Percentiles rank a stretch among this genome's conserved stretches.
phyloP scores from a whole-genome alignment of 352 stramenopile genomes.

The Pelagophyceae sp. region DNA sequence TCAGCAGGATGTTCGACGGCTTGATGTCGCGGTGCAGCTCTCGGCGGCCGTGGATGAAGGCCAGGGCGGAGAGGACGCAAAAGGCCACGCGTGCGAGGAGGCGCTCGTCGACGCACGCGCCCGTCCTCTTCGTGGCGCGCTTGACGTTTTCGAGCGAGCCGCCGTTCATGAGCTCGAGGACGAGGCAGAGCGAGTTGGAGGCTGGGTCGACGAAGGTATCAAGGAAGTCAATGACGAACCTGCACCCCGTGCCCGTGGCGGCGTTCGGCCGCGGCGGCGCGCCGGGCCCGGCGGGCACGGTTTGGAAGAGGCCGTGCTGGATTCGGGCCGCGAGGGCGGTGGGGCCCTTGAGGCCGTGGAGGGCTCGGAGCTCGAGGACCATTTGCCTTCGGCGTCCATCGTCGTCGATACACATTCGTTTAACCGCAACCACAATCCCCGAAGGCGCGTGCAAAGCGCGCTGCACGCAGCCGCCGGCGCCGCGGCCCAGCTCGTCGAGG shows the following conservation, averaged over 20 bases:
- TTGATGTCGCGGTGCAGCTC: constrained; percentile 48
- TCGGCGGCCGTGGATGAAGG: constrained; percentile 36
- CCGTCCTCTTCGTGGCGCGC: constrained; percentile 31
- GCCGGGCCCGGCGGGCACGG: constrained; percentile 8
- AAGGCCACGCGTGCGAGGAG: constrained; percentile 58
- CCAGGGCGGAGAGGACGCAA: constrained; percentile 48
- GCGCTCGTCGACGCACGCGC: constrained; percentile 63
- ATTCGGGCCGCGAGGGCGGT: not conserved
- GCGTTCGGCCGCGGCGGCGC: constrained; percentile 28
- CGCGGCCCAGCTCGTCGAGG: constrained; percentile 32
- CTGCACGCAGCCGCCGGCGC: constrained; percentile 66
- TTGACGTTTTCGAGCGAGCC: constrained; percentile 74
- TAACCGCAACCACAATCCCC: constrained; percentile 48
- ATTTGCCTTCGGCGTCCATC: constrained; percentile 64
- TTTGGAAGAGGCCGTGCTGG: not conserved
- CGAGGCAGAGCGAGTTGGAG: constrained; percentile 62
- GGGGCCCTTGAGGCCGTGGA: constrained; percentile 43
- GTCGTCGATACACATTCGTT: constrained; percentile 68
- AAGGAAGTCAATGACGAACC: constrained; percentile 68
- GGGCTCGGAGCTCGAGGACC: constrained; percentile 67
- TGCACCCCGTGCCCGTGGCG: not conserved
- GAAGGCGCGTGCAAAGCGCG: constrained; percentile 65
- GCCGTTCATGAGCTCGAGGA: constrained; percentile 83
- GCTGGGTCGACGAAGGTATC: constrained; percentile 67
- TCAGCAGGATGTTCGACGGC: constrained; percentile 76